phyloP scores from a whole-genome alignment of 441 rosid species.

The Melastoma candidum region DNA sequence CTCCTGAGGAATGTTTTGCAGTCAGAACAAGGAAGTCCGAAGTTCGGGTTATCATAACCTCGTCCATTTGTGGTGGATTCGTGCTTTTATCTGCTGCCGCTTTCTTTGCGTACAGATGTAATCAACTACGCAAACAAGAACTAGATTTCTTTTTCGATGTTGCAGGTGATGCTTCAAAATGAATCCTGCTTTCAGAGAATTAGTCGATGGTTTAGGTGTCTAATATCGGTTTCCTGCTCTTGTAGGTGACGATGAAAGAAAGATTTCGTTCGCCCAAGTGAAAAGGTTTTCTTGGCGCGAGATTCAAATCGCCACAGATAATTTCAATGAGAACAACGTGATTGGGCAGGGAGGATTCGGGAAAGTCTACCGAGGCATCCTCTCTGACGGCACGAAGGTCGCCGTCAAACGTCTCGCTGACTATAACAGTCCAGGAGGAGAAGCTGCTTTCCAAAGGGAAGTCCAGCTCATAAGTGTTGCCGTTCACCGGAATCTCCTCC shows the following conservation, averaged over 20 bases:
- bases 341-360: constrained; percentile 66
- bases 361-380: constrained; percentile 51
- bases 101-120: constrained; percentile 39
- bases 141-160: constrained; percentile 65
- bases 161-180: constrained; percentile 33
- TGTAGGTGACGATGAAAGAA: constrained; percentile 42
- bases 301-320: constrained; percentile 44
- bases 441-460: constrained; percentile 46
- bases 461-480: constrained; percentile 46
- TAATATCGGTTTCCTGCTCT: neutral
- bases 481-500: constrained; percentile 45
- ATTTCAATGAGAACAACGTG: constrained; percentile 43
- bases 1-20: constrained; percentile 18
- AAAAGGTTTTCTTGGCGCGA: constrained; percentile 45
- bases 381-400: constrained; percentile 35
- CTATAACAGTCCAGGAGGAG: constrained; percentile 41
- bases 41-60: constrained; percentile 37
- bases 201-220: neutral
- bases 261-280: constrained; percentile 35
- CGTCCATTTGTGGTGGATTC: constrained; percentile 48
- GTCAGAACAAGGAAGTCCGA: constrained; percentile 53
- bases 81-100: constrained; percentile 39
- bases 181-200: neutral
- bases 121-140: constrained; percentile 28
- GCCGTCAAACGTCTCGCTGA: constrained; percentile 51